Conservation (phyloP, 129 eudicot species). For the Logfia minima region DNA sequence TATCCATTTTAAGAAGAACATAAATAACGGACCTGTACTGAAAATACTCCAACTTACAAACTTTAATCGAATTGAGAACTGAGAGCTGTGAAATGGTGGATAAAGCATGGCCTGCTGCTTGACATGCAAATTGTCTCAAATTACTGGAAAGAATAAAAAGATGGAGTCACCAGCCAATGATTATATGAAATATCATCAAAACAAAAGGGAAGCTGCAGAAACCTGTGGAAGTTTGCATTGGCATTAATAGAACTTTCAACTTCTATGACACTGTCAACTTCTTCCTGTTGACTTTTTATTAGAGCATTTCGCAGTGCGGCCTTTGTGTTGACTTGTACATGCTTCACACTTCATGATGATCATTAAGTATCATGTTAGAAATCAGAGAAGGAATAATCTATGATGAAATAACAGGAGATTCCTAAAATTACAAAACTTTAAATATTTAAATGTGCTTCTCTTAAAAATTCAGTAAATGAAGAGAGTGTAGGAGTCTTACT, state of each 20-base stretch:
- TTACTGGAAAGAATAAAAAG: constrained; percentile 36
- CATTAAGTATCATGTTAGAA: constrained; percentile 5
- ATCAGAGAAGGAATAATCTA: constrained; percentile 6
- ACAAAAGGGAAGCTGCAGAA: not conserved
- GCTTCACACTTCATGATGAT: constrained; percentile 63
- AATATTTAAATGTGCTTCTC: no score
- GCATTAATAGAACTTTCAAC: constrained; percentile 80
- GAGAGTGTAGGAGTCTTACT: constrained; percentile 43
- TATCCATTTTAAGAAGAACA: not conserved
- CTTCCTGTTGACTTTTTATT: constrained; percentile 49
- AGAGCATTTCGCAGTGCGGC: constrained; percentile 65
- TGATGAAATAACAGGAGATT: not conserved
- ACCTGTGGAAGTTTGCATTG: constrained; percentile 83
- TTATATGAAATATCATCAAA: constrained; percentile 1
- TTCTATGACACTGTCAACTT: constrained; percentile 79
- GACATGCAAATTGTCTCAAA: constrained; percentile 58
- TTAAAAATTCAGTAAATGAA: not conserved
- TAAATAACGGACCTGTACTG: constrained; percentile 57
- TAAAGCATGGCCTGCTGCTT: constrained; percentile 66
- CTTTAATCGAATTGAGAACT: constrained; percentile 41
- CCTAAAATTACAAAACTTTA: no score
- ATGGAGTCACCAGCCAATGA: constrained; percentile 25
- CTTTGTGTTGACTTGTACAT: constrained; percentile 67
- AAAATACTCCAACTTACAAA: constrained; percentile 60
- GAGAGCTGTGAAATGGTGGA: constrained; percentile 50